Evolutionary conservation across 441 rosid species (phyloP), one percentile per base, ranked within the genome.

Genomic region (Raphanus hybrid): DNA sequence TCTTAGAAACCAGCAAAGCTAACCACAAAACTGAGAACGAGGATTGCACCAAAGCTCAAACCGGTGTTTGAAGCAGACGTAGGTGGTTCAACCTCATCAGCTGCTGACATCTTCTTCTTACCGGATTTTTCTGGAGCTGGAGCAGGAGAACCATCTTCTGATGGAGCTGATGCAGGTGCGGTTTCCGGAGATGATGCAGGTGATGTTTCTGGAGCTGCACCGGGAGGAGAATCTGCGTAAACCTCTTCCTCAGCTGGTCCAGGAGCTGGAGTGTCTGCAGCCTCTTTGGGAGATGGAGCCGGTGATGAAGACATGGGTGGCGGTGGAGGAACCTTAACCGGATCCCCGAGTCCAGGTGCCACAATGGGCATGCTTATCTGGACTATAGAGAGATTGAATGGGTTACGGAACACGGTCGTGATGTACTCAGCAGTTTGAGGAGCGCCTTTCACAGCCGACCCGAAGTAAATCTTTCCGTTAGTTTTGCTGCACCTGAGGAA

Each of bases 331-430:
- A 88, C 69, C 71, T 82, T 55, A 43, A 85, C 70, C 0, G 65
- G 54, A 26, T 70, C 26, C 1, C 91, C 94, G 2, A 87, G 54
- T 27, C 96, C 91, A 8, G 96, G 92, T 20, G 92, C 82, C 69
- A 87, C 82, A 67, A 92, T 91, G 12, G 91, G 86, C 15, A 74
- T 66, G 80, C 94, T 91, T 37, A 94, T 83, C 58, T 88, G 88
- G 59, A 94, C 78, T 8, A 94, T 86, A 0, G 96, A 94, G 65
- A 94, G 79, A 82, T 91, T 84, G 61, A 74, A 92, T 0, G 99
- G 97, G 80, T 83, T 86, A 1, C 87, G 11, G 50, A 71, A 66
- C 3, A 92, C 88, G 2, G 80, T 35, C 0, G 81, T 80, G 43
- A 85, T 80, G n/a, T 89, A 83, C 60, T 83, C 85, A 1, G 91